Evolutionary conservation across 2,329 filamentous ascomycete species (phyloP).

Genomic region (Trichophyton schoenleinii): DNA sequence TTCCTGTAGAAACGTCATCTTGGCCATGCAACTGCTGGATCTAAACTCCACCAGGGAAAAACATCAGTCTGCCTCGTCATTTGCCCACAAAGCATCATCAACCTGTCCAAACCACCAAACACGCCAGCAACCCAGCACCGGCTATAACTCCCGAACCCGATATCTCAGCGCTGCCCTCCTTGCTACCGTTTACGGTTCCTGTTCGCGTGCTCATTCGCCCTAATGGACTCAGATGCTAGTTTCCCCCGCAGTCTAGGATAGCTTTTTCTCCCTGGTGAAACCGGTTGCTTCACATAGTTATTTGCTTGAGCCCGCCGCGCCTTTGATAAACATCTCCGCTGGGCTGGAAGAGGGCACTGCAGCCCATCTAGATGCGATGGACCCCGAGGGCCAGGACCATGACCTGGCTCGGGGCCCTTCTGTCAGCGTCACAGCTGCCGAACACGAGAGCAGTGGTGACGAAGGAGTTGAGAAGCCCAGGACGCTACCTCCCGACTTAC

Average conservation of each 20-base stretch:
- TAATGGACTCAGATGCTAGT: constrained; percentile 3
- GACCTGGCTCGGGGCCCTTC: constrained; percentile 15
- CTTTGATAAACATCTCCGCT: not conserved
- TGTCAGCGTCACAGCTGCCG: not conserved
- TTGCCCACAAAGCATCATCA: not conserved
- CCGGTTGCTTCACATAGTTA: not conserved
- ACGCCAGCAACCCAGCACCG: not conserved
- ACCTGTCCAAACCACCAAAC: not conserved
- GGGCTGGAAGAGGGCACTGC: not conserved
- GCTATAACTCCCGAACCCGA: not conserved
- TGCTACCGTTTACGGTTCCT: not conserved
- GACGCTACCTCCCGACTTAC: constrained; percentile 68
- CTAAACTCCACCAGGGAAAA: not conserved
- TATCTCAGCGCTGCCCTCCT: not conserved
- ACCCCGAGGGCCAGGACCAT: constrained; percentile 22
- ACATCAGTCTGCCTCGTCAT: not conserved
- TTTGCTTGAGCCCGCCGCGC: not conserved
- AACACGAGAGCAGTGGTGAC: constrained; percentile 2
- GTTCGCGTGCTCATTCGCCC: constrained; percentile 1
- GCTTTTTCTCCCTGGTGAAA: not conserved
- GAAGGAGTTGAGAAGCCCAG: constrained; percentile 17
- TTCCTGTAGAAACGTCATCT: not conserved
- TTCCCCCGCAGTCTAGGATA: constrained; percentile 6
- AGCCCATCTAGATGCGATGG: constrained; percentile 18
- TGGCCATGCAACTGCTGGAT: not conserved